Evolutionary conservation across 179 eudicot species (phyloP).

Genomic region (Corrigiola litoralis): DNA sequence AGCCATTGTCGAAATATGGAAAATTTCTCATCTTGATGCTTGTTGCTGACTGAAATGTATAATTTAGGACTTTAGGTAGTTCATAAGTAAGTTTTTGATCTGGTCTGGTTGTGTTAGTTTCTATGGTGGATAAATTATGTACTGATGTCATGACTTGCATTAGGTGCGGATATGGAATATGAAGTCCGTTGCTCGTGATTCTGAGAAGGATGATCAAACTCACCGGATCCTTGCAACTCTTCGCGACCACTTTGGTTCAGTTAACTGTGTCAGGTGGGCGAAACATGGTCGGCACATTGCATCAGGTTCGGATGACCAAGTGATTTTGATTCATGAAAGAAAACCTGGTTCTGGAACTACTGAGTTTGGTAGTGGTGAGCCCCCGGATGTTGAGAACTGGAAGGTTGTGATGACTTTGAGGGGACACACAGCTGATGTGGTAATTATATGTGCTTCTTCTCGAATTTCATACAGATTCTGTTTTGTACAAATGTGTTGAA

Average conservation of each 20-base stretch:
- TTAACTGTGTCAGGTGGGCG: conserved; percentile 97
- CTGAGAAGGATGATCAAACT: conserved; percentile 49
- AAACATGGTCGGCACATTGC: conserved; percentile 82
- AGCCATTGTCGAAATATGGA: not conserved
- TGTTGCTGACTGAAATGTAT: not conserved
- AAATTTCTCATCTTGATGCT: not conserved
- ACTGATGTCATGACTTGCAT: conserved; percentile 7
- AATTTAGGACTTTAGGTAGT: not conserved
- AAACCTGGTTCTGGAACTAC: conserved; percentile 97
- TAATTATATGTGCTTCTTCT: conserved; percentile 34
- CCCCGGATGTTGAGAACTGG: conserved; percentile 97
- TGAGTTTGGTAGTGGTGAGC: conserved; percentile 97
- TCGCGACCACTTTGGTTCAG: conserved; percentile 97
- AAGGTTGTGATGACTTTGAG: conserved; percentile 85
- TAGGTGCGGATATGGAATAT: conserved; percentile 99
- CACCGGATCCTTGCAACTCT: conserved; percentile 83
- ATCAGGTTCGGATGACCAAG: conserved; percentile 97
- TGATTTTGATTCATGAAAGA: conserved; percentile 79
- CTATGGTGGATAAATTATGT: not conserved
- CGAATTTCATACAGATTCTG: not conserved
- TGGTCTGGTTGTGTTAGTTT: not conserved
- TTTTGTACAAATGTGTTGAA: not conserved
- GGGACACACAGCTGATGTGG: conserved; percentile 99
- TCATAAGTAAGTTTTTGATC: not conserved
- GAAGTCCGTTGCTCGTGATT: conserved; percentile 60